Evolutionary conservation across 495 filamentous ascomycete species (phyloP), one percentile per base, ranked within the genome.

Genomic region (Sabuloglossum arenarium): DNA sequence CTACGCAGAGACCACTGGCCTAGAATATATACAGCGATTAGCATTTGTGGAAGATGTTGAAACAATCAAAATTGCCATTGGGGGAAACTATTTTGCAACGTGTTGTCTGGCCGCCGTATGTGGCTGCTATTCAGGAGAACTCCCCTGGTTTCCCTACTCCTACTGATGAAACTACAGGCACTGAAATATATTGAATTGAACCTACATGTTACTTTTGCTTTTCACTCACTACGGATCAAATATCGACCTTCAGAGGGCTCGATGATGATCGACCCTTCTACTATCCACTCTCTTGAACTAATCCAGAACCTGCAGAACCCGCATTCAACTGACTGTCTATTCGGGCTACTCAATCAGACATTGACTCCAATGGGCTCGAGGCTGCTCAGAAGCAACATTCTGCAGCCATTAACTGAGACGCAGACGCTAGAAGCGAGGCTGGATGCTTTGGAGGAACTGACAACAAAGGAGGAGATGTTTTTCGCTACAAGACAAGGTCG

Each of bases 261-360:
- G 0, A 94, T 98, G 91, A 84, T 89, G 69, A 88, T 96, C 59
- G 91, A 96, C 64, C 73, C 88, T 0, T 79, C 84, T 11, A 91
- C 93, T 1, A 84, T 94, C 32, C 74, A 79, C 14, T 85, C 84
- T 10, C 72, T 98, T 14, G 91, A 97, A 66, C 72, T 98, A 24
- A 82, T 97, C 8, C 87, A 95, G 65, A 97, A 95, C 60, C 65
- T 88, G 1, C 83, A 84, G 47, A 79, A 80, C 65, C 64, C 74
- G 14, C 86, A 80, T 60, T 93, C 80, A 0, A 86, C 78, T 54
- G 78, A 81, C 52, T 89, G 79, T 61, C 71, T 98, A 6, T 93
- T 87, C 61, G 86, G 88, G 0, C 64, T 96, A 6, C 65, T 97
- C 39, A 91, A 95, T 61, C 76, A 85, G 59, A 94, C 88, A 0